phyloP scores from a whole-genome alignment of 116 monocot genomes.

The Posidonia oceanica region DNA sequence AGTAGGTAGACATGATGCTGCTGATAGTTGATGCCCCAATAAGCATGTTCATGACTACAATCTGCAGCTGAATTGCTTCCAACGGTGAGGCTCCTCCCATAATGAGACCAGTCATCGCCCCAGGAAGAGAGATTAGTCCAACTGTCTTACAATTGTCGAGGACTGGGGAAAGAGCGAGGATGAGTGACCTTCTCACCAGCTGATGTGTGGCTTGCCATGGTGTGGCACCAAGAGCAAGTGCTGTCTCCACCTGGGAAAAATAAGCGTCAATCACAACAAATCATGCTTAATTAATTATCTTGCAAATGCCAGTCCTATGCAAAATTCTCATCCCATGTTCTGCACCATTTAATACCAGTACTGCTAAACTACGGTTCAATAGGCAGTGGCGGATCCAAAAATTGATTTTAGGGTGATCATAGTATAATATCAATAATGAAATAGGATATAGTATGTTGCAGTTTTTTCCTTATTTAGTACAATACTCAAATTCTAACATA shows the following conservation, averaged over 20 bases:
- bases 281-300: too few relatives aligned
- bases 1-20: conserved; percentile 60
- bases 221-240: conserved; percentile 75
- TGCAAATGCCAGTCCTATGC: too few relatives aligned
- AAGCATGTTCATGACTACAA: conserved; percentile 92
- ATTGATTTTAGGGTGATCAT: too few relatives aligned
- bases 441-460: too few relatives aligned
- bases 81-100: conserved; percentile 85
- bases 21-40: conserved; percentile 72
- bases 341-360: too few relatives aligned
- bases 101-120: conserved; percentile 83
- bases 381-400: too few relatives aligned
- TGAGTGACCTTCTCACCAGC: conserved; percentile 68
- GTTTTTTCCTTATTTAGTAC: too few relatives aligned
- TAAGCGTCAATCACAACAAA: too few relatives aligned
- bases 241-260: conserved; percentile 55
- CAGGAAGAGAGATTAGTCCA: conserved; percentile 74
- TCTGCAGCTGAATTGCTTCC: conserved; percentile 84
- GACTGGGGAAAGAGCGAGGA: conserved; percentile 67
- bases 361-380: too few relatives aligned
- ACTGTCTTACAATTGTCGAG: conserved; percentile 85
- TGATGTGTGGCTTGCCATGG: conserved; percentile 67
- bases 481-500: too few relatives aligned
- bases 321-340: too few relatives aligned
- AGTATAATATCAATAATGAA: too few relatives aligned